Percentiles rank a stretch among this genome's conserved stretches.
These are phyloP conservation scores for Rhododendron williamsianum DNA, from an alignment of 148 eudicot species.

Conservation along the genomic window DNA sequence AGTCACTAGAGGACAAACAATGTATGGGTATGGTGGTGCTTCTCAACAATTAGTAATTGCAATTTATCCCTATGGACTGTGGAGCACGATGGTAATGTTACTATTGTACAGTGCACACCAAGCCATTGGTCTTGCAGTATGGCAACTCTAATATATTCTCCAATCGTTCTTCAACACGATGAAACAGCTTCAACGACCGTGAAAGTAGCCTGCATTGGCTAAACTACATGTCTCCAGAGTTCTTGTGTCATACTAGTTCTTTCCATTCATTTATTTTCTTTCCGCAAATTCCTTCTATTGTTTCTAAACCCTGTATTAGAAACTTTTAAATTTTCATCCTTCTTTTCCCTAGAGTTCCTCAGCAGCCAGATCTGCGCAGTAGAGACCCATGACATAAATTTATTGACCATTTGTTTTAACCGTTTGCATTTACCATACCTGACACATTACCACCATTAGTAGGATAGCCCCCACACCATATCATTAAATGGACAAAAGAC, in stretches of 20 bases:
- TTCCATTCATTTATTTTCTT: not conserved
- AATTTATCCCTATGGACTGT: not conserved
- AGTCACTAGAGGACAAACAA: not conserved
- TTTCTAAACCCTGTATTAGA: not conserved
- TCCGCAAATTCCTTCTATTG: not conserved
- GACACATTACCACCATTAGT: not conserved
- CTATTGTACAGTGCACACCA: not conserved
- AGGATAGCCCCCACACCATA: not conserved
- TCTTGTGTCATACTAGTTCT: not conserved
- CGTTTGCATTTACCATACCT: not conserved
- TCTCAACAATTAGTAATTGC: not conserved
- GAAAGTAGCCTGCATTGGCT: not conserved
- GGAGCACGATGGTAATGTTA: not conserved
- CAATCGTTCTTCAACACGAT: not conserved
- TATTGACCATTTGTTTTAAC: not conserved
- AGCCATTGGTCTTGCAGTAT: not conserved
- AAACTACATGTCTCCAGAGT: not conserved
- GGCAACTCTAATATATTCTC: not conserved
- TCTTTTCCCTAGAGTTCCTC: not conserved
- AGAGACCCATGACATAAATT: not conserved
- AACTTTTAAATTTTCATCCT: not conserved
- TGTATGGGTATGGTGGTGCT: not conserved
- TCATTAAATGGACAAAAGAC: not conserved
- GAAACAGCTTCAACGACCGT: not conserved
- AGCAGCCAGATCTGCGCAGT: not conserved